Evolutionary conservation across 192 early-diverging fungal genomes (phyloP).

Genomic region (Phlyctochytrium bullatum): DNA sequence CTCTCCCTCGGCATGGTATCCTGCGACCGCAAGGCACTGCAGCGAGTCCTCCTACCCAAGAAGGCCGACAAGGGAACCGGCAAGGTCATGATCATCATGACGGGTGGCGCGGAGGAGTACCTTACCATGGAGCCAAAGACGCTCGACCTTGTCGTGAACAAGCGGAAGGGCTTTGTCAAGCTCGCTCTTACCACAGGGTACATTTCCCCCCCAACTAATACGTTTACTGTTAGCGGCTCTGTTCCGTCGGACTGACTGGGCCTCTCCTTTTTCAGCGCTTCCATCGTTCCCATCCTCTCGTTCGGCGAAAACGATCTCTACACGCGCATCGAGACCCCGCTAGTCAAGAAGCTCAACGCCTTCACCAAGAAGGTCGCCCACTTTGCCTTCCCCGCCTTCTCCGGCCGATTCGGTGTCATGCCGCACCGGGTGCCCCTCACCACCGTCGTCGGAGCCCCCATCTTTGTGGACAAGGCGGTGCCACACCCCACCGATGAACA

Average conservation of each 20-base stretch:
- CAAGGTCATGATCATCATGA: constrained; percentile 23
- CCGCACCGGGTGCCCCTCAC: constrained; percentile 23
- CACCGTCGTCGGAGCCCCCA: constrained; percentile 28
- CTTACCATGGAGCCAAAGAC: constrained; percentile 23
- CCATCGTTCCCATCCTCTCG: constrained; percentile 23
- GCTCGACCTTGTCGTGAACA: constrained; percentile 34
- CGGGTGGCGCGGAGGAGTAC: constrained; percentile 39
- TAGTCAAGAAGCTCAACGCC: constrained; percentile 12
- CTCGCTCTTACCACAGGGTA: constrained; percentile 36
- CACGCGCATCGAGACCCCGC: constrained; percentile 26
- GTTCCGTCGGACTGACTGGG: neutral
- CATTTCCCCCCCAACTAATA: neutral
- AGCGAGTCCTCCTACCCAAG: constrained; percentile 15
- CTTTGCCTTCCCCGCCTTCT: constrained; percentile 23
- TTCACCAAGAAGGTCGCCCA: constrained; percentile 20
- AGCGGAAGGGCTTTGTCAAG: constrained; percentile 41
- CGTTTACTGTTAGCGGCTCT: neutral
- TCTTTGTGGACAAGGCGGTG: constrained; percentile 21
- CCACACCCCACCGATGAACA: constrained; percentile 30
- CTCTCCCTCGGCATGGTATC: constrained; percentile 22
- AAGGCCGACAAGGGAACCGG: constrained; percentile 15
- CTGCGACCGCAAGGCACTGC: constrained; percentile 22
- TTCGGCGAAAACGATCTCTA: constrained; percentile 32
- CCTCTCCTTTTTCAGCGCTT: no score
- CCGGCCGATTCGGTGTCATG: constrained; percentile 23